These are phyloP conservation scores for Lachnellula arida DNA, from an alignment of 2,329 filamentous ascomycete genomes.

Conservation along the genomic window DNA sequence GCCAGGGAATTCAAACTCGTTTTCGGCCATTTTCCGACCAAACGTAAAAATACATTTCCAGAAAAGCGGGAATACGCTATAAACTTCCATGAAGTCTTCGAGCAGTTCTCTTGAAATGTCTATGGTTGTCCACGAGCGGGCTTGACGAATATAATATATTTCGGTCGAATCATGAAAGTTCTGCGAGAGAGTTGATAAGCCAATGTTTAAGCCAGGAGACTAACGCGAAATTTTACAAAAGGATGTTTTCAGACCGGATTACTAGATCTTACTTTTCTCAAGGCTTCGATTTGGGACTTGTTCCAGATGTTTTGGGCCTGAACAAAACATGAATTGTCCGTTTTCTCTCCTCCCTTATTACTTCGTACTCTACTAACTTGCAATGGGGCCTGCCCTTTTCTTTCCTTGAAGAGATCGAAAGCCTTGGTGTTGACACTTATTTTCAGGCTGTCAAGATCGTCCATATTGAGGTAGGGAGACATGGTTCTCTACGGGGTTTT, in stretches of 20 bases:
- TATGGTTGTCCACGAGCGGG: slow-evolving; percentile 15
- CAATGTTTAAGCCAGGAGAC: not conserved
- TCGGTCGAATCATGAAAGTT: slow-evolving; percentile 4
- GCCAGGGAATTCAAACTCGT: slow-evolving; percentile 21
- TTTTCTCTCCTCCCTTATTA: not conserved
- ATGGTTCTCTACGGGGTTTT: not conserved
- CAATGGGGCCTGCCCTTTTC: slow-evolving; percentile 4
- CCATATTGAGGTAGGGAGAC: not conserved
- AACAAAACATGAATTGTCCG: not conserved
- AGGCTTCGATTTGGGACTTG: not conserved
- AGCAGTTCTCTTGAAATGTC: slow-evolving; percentile 12
- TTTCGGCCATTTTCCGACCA: slow-evolving; percentile 17
- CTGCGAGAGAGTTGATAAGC: not conserved
- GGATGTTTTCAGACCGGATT: not conserved
- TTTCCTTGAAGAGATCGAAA: slow-evolving; percentile 13
- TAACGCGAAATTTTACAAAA: not conserved
- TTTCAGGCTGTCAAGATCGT: slow-evolving; percentile 7
- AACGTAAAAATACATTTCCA: slow-evolving; percentile 23
- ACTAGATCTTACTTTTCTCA: slow-evolving; percentile 1
- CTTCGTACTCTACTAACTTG: slow-evolving; percentile 6
- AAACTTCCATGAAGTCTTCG: slow-evolving; percentile 9
- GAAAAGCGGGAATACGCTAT: slow-evolving; percentile 12
- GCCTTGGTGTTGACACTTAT: slow-evolving; percentile 10
- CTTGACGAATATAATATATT: slow-evolving; percentile 17
- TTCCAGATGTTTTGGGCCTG: slow-evolving; percentile 4